Evolutionary conservation across 345 rosid genomes (phyloP).

Genomic region (Populus simonii): DNA sequence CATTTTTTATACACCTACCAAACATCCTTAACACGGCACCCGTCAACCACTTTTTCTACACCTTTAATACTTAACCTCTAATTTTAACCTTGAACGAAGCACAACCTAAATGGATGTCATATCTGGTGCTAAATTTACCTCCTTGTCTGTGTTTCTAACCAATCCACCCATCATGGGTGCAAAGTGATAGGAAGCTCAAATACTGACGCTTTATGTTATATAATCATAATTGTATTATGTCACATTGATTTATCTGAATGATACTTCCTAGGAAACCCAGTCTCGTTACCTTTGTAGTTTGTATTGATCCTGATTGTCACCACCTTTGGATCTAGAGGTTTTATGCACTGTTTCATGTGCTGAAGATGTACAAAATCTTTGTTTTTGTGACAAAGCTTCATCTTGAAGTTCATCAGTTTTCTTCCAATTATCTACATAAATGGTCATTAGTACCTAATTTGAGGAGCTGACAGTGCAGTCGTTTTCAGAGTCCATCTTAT

Average conservation of each 20-base stretch:
- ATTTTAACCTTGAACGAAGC: background rate
- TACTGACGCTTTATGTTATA: background rate
- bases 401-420: background rate
- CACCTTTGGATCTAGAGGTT: background rate
- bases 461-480: background rate
- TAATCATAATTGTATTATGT: background rate
- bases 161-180: background rate
- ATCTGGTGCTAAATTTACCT: background rate
- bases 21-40: background rate
- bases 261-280: background rate
- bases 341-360: background rate
- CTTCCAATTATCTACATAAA: background rate
- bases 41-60: background rate
- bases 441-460: background rate
- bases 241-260: background rate
- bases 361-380: background rate
- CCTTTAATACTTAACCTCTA: background rate
- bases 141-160: background rate
- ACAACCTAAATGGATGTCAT: background rate
- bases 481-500: background rate
- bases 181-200: background rate
- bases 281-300: background rate
- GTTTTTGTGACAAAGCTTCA: background rate
- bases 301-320: background rate
- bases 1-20: background rate